Evolutionary conservation across 768 basidiomycete genomes (phyloP), one percentile per base, ranked within the genome.

Genomic region (Amanita fuliginea): DNA sequence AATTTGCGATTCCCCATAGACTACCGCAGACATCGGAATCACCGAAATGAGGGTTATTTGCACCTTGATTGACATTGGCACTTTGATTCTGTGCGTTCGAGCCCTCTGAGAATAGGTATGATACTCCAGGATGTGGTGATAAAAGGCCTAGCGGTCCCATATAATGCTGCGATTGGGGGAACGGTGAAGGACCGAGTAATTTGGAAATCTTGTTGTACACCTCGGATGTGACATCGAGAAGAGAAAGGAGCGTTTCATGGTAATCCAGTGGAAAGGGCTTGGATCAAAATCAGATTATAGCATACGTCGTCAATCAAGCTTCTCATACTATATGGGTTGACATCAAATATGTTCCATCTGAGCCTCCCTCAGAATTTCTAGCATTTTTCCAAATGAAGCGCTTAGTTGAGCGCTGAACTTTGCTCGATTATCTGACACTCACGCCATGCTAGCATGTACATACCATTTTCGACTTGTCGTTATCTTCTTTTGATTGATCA

Each of bases 241-340:
- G 79, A 30, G 91, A 89, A 47, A 91, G 77, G 32, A 93, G 77
- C 8, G 86, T 87, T 65, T 94, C 86, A 55, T 88, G 83, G 60
- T 95, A 94, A 64, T 94, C 91, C 48, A 94, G 63, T 2, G 83
- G 70, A 65, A 93, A 94, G n/a, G 91, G 86, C 90, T 32, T 92
- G 46, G 46, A 8, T n/a, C 47, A 21, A 46, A 48, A 51, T 45
- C 53, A 40, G 54, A 9, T 26, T 22, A 49, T 21, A 42, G 22
- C 41, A 16, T 11, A 33, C 22, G 8, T 34, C 32, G 22, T 35
- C 16, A 49, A 7, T 47, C 18, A 49, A 7, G 47, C 32, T 40
- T 9, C 8, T 13, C 80, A 55, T 54, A 88, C 88, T 60, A 87
- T 78, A 60, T 88, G 83, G 0, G 84, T 86, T 36, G 75, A 71